Evolutionary conservation across 108 stramenopile species (phyloP), one percentile per base, ranked within the genome.

Genomic region (Conticribra guillardii): DNA sequence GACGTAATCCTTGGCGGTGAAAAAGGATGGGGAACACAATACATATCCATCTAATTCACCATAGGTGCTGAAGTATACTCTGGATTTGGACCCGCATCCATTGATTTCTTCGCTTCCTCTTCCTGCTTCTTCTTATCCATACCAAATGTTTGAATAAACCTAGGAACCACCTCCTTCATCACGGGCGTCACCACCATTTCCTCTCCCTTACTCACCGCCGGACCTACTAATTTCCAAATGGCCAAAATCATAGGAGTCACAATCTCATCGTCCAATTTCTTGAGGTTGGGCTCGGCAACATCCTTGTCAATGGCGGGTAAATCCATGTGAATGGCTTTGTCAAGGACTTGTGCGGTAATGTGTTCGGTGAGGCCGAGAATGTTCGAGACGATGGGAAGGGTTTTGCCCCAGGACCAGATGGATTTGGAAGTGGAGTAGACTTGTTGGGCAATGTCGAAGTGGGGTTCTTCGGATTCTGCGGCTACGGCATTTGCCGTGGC

Each of bases 341-440:
- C 67, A 23, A 90, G 53, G 17, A 87, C 80, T 64, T 87, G 89
- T n/a, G 82, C 64, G 52, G 87, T 86, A 16, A 85, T 82, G 4
- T 68, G 71, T 56, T 93, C 92, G 47, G 87, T 83, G 21, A 88
- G 67, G 29, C 81, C 84, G n/a, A 89, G 69, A 34, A 89, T 53
- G 60, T 72, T 57, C 19, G 55, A 46, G 19, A 93, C 51, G 31
- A 88, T 32, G 31, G 89, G 71, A 33, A 87, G 73, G 18, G 79
- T 73, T 54, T 93, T 92, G 45, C 89, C 91, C 89, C 89, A 89
- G 7, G 82, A 68, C 87, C 89, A 90, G 18, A 87, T 72, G 53
- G 63, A 81, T 60, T 93, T 93, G 58, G 81, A 77, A 27, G 49
- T 44, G 28, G 56, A 67, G 60, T 92, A 92, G 2, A 87, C 74